Evolutionary conservation across 306 rosid genomes (phyloP), one percentile per base, ranked within the genome.

Genomic region (Ceratonia siliqua): DNA sequence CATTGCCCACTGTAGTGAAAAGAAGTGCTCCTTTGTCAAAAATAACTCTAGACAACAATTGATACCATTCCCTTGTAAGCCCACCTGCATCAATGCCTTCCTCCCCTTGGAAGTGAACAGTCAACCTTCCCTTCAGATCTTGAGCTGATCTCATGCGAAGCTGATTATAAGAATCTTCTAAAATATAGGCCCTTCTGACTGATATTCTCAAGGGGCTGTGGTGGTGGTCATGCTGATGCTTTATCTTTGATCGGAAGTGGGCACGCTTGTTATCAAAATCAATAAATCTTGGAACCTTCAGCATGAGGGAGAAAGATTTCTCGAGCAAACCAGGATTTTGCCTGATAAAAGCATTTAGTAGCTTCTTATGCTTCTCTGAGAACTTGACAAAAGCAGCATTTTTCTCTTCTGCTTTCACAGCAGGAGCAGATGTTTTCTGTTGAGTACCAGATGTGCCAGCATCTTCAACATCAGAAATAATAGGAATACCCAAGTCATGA

Each of bases 21-120:
- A 95, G 93, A 8, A 95, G 86, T 17, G 99, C 98, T 58, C 99
- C 99, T 81, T 86, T 95, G 86, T 95, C 99, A 81, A 95, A 95
- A 73, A 95, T 95, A 81, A 95, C 99, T 74, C 99, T 86, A 76
- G 99, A 95, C 79, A 95, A 77, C 73, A 90, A 77, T 78, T 92
- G 99, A 82, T 95, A 95, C 99, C 99, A 95, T 78, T 95, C 99
- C 87, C 99, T 90, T 35, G 99, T 90, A 74, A 95, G 99, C 54
- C 99, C 99, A 56, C 98, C 99, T 1, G 99, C 99, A 84, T 95
- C 99, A 62, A 95, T 92, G 62, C 99, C 99, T 83, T 95, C 99
- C 90, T 95, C 99, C 79, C 98, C 99, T 89, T 95, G 99, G 82
- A 95, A 95, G 85, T 95, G 92, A 81, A 95, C 98, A 20, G 97